Conservation (phyloP, 192 early-diverging fungal species). For the Podila epicladia region DNA sequence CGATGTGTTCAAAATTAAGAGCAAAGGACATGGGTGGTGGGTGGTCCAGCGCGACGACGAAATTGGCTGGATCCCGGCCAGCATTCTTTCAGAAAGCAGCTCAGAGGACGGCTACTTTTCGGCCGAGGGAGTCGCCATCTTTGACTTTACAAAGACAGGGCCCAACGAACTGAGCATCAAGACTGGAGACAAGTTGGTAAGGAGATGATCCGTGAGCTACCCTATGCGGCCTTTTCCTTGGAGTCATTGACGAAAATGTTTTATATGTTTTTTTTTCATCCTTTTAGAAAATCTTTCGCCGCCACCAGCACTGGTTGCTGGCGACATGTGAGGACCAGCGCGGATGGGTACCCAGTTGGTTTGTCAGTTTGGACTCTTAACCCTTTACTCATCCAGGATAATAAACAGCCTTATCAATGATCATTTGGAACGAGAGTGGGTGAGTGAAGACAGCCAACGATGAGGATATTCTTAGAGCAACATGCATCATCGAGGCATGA, state of each 20-base stretch:
- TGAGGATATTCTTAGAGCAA: no score
- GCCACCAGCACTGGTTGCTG: conserved; percentile 48
- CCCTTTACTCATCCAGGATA: no score
- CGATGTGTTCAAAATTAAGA: conserved; percentile 67
- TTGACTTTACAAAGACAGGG: conserved; percentile 60
- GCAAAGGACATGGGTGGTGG: conserved; percentile 68
- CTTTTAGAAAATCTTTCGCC: conserved; percentile 48
- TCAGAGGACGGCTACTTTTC: conserved; percentile 56
- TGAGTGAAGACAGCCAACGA: no score
- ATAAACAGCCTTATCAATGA: no score
- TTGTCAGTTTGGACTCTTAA: conserved; percentile 52
- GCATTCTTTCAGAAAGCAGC: conserved; percentile 59
- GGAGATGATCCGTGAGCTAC: not conserved
- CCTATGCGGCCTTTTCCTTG: conserved; percentile 5
- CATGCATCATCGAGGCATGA: no score
- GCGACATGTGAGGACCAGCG: conserved; percentile 53
- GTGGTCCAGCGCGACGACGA: conserved; percentile 63
- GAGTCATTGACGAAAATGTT: conserved; percentile 22
- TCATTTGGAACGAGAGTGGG: no score
- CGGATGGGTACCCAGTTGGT: conserved; percentile 68
- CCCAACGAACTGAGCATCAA: conserved; percentile 64
- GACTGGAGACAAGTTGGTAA: conserved; percentile 60
- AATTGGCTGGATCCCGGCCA: conserved; percentile 68
- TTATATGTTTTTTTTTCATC: conserved; percentile 51
- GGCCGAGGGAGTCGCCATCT: conserved; percentile 58